Conservation (phyloP, 257 asterid genomes). For the Penstemon newberryi region DNA sequence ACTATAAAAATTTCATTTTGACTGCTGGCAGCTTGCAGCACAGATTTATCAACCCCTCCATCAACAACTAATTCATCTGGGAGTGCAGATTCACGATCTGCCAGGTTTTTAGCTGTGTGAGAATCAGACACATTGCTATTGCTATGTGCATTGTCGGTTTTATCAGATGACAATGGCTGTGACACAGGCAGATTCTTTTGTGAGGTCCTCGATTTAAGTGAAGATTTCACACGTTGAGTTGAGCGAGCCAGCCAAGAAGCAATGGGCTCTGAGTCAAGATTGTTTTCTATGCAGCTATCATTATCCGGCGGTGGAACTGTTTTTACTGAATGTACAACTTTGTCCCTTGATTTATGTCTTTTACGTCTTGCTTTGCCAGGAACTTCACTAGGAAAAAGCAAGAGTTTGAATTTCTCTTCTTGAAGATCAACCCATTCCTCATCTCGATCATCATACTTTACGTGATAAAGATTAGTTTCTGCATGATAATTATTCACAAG, state of each 20-base stretch:
- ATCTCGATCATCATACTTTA: constrained; percentile 90
- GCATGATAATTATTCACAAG: constrained; percentile 75
- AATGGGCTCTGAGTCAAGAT: constrained; percentile 82
- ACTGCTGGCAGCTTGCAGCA: constrained; percentile 39
- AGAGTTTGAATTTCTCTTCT: constrained; percentile 80
- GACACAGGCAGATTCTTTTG: constrained; percentile 32
- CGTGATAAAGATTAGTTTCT: constrained; percentile 69
- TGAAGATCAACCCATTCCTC: constrained; percentile 93
- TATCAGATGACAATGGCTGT: constrained; percentile 42
- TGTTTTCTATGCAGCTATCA: constrained; percentile 43
- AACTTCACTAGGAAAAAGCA: constrained; percentile 87
- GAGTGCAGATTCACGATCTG: constrained; percentile 40
- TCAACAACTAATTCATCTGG: constrained; percentile 35
- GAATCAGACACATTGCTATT: constrained; percentile 35
- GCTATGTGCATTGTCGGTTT: constrained; percentile 40
- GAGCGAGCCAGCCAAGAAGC: constrained; percentile 89
- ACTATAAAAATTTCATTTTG: constrained; percentile 44
- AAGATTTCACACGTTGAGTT: constrained; percentile 67
- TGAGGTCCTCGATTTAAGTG: constrained; percentile 50
- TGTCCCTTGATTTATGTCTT: constrained; percentile 34
- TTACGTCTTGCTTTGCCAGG: constrained; percentile 53
- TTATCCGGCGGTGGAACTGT: constrained; percentile 40
- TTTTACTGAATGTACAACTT: constrained; percentile 39
- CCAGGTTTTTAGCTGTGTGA: constrained; percentile 29
- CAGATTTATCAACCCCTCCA: constrained; percentile 36